phyloP scores from a whole-genome alignment of 2,329 filamentous ascomycete species.

The Fusarium chuoi region DNA sequence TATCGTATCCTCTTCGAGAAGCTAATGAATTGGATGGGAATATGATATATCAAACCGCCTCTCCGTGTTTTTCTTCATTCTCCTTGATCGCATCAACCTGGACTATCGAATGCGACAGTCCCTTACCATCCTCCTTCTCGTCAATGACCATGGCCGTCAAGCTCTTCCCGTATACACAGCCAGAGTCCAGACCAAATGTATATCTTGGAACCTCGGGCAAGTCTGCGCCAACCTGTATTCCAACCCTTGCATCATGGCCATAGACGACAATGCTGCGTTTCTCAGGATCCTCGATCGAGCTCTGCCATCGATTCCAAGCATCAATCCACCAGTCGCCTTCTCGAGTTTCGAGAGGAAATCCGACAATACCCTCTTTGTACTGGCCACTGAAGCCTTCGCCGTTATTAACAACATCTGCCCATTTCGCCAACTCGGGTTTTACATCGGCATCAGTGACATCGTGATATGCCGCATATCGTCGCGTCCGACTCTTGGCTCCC shows the following conservation, averaged over 20 bases:
- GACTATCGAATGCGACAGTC: constrained; percentile 20
- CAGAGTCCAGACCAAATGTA: constrained; percentile 83
- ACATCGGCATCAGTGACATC: background rate
- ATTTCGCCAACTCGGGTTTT: background rate
- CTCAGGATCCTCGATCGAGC: constrained; percentile 10
- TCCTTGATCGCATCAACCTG: constrained; percentile 12
- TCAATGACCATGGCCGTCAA: constrained; percentile 31
- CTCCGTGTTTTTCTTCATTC: background rate
- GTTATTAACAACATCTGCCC: background rate
- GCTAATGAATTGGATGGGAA: background rate
- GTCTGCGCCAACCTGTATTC: constrained; percentile 59
- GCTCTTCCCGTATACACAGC: constrained; percentile 73
- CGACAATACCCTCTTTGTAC: background rate
- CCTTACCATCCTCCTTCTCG: background rate
- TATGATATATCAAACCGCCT: background rate
- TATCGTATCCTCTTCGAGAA: background rate
- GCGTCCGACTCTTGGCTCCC: constrained; percentile 20
- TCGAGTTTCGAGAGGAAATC: constrained; percentile 24
- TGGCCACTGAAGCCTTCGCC: background rate
- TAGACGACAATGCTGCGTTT: constrained; percentile 75
- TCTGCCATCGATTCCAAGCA: constrained; percentile 36
- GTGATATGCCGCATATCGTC: constrained; percentile 6
- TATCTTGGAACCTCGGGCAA: constrained; percentile 57
- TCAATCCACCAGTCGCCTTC: constrained; percentile 29
- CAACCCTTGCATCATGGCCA: constrained; percentile 80